Conservation (phyloP, 805 yeast genomes). For the Candida broadrunensis region DNA sequence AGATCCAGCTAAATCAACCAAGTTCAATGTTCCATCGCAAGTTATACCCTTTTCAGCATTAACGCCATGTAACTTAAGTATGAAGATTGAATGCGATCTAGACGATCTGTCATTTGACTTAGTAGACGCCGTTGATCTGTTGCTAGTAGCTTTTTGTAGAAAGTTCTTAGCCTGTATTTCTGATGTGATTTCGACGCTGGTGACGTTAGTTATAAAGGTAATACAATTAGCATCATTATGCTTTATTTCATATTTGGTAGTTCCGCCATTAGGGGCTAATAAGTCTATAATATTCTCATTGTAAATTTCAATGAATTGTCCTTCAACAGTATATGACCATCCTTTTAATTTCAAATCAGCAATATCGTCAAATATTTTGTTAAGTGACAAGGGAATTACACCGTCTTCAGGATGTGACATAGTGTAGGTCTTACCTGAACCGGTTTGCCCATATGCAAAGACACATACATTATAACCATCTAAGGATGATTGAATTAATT, state of each 20-base stretch:
- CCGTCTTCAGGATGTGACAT: conserved; percentile 76
- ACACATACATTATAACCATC: conserved; percentile 93
- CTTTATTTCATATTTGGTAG: conserved; percentile 61
- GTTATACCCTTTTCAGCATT: conserved; percentile 48
- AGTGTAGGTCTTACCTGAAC: conserved; percentile 90
- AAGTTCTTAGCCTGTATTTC: conserved; percentile 48
- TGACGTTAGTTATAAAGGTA: conserved; percentile 62
- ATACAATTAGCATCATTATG: conserved; percentile 56
- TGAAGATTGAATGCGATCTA: conserved; percentile 85
- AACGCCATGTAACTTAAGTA: conserved; percentile 55
- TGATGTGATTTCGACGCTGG: conserved; percentile 43
- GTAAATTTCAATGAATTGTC: conserved; percentile 86
- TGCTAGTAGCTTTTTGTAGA: conserved; percentile 52
- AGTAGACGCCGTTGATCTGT: conserved; percentile 80
- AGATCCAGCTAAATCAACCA: conserved; percentile 93
- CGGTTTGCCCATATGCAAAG: conserved; percentile 96
- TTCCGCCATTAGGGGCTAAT: conserved; percentile 25
- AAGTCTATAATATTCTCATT: conserved; percentile 80
- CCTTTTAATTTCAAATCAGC: conserved; percentile 47
- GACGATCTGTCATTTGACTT: conserved; percentile 81
- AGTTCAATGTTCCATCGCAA: conserved; percentile 62
- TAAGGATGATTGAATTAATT: conserved; percentile 70
- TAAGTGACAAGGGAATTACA: conserved; percentile 73
- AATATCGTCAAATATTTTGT: conserved; percentile 63
- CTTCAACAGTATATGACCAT: conserved; percentile 60